Conservation (phyloP, 1,284 basidiomycete species). For the Ganoderma lucidum region DNA sequence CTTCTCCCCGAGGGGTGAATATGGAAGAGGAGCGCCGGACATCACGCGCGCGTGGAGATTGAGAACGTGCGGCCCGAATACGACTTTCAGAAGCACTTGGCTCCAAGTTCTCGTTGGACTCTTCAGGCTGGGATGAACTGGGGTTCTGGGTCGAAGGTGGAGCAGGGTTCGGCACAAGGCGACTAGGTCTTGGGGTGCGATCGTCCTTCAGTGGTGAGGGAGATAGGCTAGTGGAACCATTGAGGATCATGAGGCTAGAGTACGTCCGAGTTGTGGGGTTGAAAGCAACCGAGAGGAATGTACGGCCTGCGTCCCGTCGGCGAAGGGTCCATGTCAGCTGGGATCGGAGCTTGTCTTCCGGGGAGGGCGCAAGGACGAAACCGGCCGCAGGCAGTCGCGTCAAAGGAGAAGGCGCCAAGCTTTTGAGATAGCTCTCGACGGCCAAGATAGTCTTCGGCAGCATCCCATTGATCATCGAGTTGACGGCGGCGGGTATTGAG, state of each 20-base stretch:
- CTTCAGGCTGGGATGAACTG: conserved; percentile 6
- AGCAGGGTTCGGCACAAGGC: conserved; percentile 22
- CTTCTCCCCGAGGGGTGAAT: conserved; percentile 68
- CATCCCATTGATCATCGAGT: conserved; percentile 86
- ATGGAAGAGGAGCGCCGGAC: conserved; percentile 51
- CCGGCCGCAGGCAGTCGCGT: conserved; percentile 72
- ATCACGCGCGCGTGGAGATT: conserved; percentile 43
- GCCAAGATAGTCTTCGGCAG: conserved; percentile 75
- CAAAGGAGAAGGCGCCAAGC: conserved; percentile 66
- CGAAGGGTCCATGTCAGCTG: conserved; percentile 60
- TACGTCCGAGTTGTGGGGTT: conserved; percentile 57
- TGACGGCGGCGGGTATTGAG: conserved; percentile 86
- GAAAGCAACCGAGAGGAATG: conserved; percentile 60
- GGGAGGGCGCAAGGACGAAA: conserved; percentile 61
- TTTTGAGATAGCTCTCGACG: conserved; percentile 77
- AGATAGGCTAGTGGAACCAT: conserved; percentile 29
- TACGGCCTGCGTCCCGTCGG: conserved; percentile 63
- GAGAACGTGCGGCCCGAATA: conserved; percentile 30
- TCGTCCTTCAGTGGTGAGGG: conserved; percentile 27
- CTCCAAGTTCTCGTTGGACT: conserved; percentile 17
- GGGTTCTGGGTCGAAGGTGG: conserved; percentile 10
- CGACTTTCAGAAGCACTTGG: conserved; percentile 23
- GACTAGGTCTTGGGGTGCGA: conserved; percentile 31
- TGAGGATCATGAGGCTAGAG: conserved; percentile 55
- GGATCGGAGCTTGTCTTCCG: conserved; percentile 48